A percentile compares a stretch with the other conserved stretches of the same genome.
Conservation (phyloP, 2,329 filamentous ascomycete genomes). For the Trichoderma pleuroti region DNA sequence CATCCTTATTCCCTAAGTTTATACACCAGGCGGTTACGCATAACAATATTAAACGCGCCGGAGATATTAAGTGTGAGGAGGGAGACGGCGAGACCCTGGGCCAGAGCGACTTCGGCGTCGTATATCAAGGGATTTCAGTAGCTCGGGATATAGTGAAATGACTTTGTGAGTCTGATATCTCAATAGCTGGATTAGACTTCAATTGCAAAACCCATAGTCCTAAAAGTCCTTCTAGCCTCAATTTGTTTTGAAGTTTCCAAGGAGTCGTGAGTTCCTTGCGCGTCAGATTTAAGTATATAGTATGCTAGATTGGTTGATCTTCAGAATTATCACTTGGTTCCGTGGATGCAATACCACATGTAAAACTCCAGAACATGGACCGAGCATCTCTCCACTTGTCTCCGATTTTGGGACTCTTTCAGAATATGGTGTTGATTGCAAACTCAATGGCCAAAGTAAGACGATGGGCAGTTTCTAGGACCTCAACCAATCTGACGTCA, state of each 20-base stretch:
- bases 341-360: not conserved
- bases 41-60: too few relatives aligned
- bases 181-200: not conserved
- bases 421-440: not conserved
- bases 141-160: not conserved
- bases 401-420: not conserved
- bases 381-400: not conserved
- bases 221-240: not conserved
- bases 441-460: not conserved
- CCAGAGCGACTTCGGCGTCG: too few relatives aligned
- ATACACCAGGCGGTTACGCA: too few relatives aligned
- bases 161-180: not conserved
- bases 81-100: too few relatives aligned
- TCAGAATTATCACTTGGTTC: not conserved
- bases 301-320: not conserved
- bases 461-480: not conserved
- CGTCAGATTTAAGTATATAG: not conserved
- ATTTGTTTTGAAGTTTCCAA: not conserved
- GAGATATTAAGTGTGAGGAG: too few relatives aligned
- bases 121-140: too few relatives aligned
- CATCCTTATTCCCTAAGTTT: too few relatives aligned
- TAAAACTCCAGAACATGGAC: not conserved
- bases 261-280: not conserved
- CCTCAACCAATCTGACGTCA: not conserved
- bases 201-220: not conserved